Base-by-base conservation (phyloP, 257 asterid genomes). In the Solanum pinnatisectum region DNA sequence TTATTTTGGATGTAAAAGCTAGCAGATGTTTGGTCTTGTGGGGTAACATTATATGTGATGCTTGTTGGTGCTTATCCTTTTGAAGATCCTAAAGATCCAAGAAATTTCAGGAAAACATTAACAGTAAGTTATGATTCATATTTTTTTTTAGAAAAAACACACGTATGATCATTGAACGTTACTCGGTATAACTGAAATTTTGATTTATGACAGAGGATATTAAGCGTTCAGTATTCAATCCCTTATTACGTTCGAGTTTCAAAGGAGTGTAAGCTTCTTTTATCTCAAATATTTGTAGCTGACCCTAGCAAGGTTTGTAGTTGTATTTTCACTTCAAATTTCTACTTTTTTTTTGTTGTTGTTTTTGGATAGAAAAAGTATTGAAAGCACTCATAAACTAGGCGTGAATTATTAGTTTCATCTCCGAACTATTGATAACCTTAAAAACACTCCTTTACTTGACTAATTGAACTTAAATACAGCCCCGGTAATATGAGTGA, bases 11-110 rank as follows among this genome's bases (percentile, higher is more conserved):
- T 59, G 23, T 74, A 83, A 87, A 27, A 96, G 98, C 90, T 92
- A 88, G 98, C 99, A 88, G 99, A 96, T 94, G 99, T 96, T 92
- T 96, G 99, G 98, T 96, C 99, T 14, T 96, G 99, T 92, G 99
- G 99, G 94, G 99, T 96, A 88, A 95, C 99, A 3, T 79, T 96
- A 39, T 96, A 95, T 87, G 99, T 96, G 86, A 96, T 96, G 99
- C 86, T 96, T 65, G 97, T 95, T 86, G 99, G 99, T 79, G 98
- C 96, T 81, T 96, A 96, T 92, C 98, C 99, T 2, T 96, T 96
- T 84, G 99, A 96, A 89, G 99, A 96, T 88, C 95, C 98, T 20
- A 94, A 94, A 27, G 99, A 96, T 90, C 99, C 98, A 67, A 92
- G 95, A 90, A 94, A 95, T 88, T 94, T 96, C 96, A 96, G 90